Evolutionary conservation across 768 basidiomycete genomes (phyloP), one percentile per base, ranked within the genome.

Genomic region (Fomitopsis serialis): DNA sequence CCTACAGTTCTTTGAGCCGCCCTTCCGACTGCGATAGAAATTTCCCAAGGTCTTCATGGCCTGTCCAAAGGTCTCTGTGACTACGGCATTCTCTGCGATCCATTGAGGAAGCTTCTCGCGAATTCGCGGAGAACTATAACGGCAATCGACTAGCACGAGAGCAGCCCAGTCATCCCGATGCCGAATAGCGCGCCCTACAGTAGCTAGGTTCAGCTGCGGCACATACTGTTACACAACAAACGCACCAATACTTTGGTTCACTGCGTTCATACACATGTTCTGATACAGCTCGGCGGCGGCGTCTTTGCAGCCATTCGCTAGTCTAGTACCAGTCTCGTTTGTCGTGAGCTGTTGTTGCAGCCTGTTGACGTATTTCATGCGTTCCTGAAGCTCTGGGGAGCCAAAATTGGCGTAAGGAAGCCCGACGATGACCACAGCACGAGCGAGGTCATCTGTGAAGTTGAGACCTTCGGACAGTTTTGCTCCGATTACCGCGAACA

Each of bases 221-320:
- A n/a, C n/a, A n/a, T n/a, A n/a, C n/a, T n/a, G n/a, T n/a, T n/a
- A n/a, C n/a, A n/a, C n/a, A n/a, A n/a, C n/a, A n/a, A n/a, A 68
- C 85, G 52, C 46, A 91, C 95, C 96, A 56, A 99, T 97, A 52
- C 90, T 92, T 67, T 99, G 96, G 69, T 99, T 99, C 49, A 99
- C 94, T 0, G 94, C 90, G 58, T 86, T 88, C 87, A 90, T 91
- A 61, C 89, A 91, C 79, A 91, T 80, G 61, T 91, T 92, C 73
- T 90, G 89, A 66, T 94, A 98, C 50, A 96, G 72, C 70, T 93
- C 92, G 19, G 61, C 61, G 15, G 59, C 62, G 17, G 63, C 64
- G 24, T 62, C 86, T 58, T 90, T 84, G 52, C 79, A 82, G 53
- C 73, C 65, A 10, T 78, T 76, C 0, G 62, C 49, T 9, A 56